Evolutionary conservation across 495 filamentous ascomycete species (phyloP).

Genomic region (Staphylotrichum longicolle): DNA sequence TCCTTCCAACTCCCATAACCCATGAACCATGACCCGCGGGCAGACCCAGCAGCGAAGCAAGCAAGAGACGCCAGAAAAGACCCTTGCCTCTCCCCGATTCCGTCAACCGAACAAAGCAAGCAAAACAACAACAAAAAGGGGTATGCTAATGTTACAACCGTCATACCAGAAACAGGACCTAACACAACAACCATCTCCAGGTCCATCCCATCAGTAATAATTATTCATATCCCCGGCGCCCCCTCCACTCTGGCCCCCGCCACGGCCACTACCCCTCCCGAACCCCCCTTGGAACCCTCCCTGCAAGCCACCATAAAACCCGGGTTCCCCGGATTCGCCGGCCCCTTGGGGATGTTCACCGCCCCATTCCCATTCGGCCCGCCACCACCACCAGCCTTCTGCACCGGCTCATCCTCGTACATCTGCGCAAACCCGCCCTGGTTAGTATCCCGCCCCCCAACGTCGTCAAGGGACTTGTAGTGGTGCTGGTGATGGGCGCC

Average conservation of each 20-base stretch:
- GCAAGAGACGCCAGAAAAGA: no score
- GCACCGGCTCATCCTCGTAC: conserved; percentile 39
- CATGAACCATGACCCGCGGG: no score
- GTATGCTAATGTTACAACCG: no score
- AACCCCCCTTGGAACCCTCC: no score
- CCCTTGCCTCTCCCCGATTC: no score
- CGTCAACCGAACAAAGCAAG: no score
- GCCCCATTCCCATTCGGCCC: neutral
- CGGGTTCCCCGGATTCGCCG: conserved; percentile 16
- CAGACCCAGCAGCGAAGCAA: no score
- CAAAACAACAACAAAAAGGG: no score
- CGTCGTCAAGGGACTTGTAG: conserved; percentile 43
- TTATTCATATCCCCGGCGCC: conserved; percentile 26
- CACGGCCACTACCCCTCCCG: no score
- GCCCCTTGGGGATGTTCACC: conserved; percentile 21
- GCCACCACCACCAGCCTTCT: conserved; percentile 2
- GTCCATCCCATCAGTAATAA: conserved; percentile 20
- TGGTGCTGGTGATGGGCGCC: conserved; percentile 30
- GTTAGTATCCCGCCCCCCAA: conserved; percentile 40
- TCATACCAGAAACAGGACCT: no score
- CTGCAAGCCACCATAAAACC: conserved; percentile 1
- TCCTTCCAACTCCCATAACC: no score
- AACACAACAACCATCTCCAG: no score
- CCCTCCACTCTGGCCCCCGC: conserved; percentile 7
- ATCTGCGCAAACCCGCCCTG: conserved; percentile 38